Evolutionary conservation across 2,329 filamentous ascomycete genomes (phyloP).

Genomic region (Exophiala aquamarina): DNA sequence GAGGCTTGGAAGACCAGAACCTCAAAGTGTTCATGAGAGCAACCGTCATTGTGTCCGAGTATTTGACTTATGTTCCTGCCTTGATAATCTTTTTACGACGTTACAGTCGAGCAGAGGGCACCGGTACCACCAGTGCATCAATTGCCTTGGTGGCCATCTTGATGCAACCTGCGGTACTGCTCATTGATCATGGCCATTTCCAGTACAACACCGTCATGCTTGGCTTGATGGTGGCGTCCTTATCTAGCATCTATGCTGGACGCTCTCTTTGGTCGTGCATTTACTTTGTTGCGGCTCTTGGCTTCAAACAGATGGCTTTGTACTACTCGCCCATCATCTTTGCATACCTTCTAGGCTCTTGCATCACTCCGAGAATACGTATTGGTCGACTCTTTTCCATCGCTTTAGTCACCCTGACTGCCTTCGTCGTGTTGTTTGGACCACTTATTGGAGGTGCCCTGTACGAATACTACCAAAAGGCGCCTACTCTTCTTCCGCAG

Average conservation of each 20-base stretch:
- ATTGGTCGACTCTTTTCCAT: constrained; percentile 71
- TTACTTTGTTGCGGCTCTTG: constrained; percentile 90
- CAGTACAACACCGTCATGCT: constrained; percentile 99
- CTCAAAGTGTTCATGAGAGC: constrained; percentile 96
- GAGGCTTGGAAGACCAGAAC: constrained; percentile 73
- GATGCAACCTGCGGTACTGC: constrained; percentile 85
- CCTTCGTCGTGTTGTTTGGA: constrained; percentile 73
- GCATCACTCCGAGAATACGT: constrained; percentile 72
- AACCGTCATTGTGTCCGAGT: constrained; percentile 87
- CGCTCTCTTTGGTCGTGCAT: constrained; percentile 84
- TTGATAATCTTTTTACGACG: constrained; percentile 81
- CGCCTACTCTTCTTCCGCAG: constrained; percentile 59
- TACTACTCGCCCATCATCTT: constrained; percentile 96
- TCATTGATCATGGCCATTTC: constrained; percentile 94
- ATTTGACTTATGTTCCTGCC: constrained; percentile 83
- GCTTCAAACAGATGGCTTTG: constrained; percentile 98
- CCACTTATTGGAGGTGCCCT: constrained; percentile 73
- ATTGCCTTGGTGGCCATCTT: constrained; percentile 86
- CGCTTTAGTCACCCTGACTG: constrained; percentile 67
- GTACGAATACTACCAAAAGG: constrained; percentile 66
- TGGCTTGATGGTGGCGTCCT: constrained; percentile 78
- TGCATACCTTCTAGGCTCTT: constrained; percentile 83
- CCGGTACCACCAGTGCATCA: constrained; percentile 78
- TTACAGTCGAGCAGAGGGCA: constrained; percentile 71
- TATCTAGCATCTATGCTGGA: constrained; percentile 85